Evolutionary conservation across 208 protist genomes (phyloP), one percentile per base, ranked within the genome.

Genomic region (Crithidia mellificae): DNA sequence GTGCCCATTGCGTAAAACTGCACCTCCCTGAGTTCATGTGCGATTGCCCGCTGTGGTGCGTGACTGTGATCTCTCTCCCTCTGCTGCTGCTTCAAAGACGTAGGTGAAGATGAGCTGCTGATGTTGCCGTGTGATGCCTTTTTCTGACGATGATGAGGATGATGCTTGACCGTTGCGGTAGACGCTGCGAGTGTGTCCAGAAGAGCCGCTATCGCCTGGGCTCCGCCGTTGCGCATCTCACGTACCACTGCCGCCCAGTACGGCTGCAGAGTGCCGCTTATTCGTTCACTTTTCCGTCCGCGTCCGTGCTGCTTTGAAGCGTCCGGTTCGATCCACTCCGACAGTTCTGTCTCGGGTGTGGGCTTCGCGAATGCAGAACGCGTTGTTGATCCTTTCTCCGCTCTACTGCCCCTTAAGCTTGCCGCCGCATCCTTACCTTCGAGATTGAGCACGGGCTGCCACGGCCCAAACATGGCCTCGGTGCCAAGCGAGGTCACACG

Each of bases 1-100:
- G 78, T 72, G 30, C 84, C 89, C 3, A 91, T 80, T 6, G 80
- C 78, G 41, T 84, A 65, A n/a, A 75, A 87, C 52, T 80, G 72
- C 27, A 68, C 5, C 6, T 67, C 50, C 24, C 70, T 63, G 50
- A 51, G 14, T 49, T 24, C n/a, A 30, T 8, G 55, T 41, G 6
- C 12, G 36, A 15, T 41, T 41, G 6, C n/a, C n/a, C n/a, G n/a
- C n/a, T n/a, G n/a, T 46, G n/a, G 17, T 20, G 41, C 41, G 41
- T n/a, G 8, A 46, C 20, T 27, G 20, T 4, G 19, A 2, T 25
- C 2, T 17, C 29, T 19, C 4, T n/a, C 7, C 41, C 5, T 34
- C 20, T 51, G 38, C 8, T 29, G 1, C 7, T 47, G 41, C 15
- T 50, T 17, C 41, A n/a, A n/a, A n/a, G n/a, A n/a, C n/a, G n/a